Base-by-base conservation (phyloP, 1,284 basidiomycete genomes). In the Malassezia sympodialis region DNA sequence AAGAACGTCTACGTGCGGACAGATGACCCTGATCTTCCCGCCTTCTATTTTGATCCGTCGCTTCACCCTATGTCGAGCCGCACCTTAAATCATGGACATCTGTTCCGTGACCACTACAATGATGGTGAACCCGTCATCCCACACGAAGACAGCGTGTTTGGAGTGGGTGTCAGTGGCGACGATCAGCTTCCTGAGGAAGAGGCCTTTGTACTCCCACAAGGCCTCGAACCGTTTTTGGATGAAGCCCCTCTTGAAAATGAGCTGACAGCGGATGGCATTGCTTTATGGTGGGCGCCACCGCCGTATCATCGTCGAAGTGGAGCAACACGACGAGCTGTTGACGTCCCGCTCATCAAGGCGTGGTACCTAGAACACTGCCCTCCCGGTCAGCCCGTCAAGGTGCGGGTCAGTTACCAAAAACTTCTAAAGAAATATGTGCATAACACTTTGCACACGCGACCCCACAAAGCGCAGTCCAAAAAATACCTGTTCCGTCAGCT, bases 1-100 rank as follows among this genome's bases (percentile, higher is more conserved):
- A 96, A 96, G 80, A 96, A 88, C 67, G 89, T 98, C 54, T 99
- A 94, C 77, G 96, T 99, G 75, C 88, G 91, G 58, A 96, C 93
- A 21, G 94, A 99, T 63, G 93, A 98, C 73, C 94, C 94, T 31
- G 91, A 99, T 77, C 81, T 98, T 21, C 94, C 94, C n/a, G 90
- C 94, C 0, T 99, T 99, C 79, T 98, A 96, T 79, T 99, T 94
- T 72, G 94, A 98, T 76, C 93, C 94, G 0, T 82, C 96, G 60
- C 93, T 99, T 77, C 71, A 76, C 54, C 73, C 74, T 27, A 96
- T 96, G 75, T 73, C 75, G 5, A 61, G 62, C 47, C 62, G 71
- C 15, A 59, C 60, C 14, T 45, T 70, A 17, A 58, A 60, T 39
- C 63, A 55, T 50, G 51, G 56, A 15, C 49, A 65, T 44, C 60